phyloP scores from a whole-genome alignment of 495 filamentous ascomycete species.

The Annulohypoxylon stygium region DNA sequence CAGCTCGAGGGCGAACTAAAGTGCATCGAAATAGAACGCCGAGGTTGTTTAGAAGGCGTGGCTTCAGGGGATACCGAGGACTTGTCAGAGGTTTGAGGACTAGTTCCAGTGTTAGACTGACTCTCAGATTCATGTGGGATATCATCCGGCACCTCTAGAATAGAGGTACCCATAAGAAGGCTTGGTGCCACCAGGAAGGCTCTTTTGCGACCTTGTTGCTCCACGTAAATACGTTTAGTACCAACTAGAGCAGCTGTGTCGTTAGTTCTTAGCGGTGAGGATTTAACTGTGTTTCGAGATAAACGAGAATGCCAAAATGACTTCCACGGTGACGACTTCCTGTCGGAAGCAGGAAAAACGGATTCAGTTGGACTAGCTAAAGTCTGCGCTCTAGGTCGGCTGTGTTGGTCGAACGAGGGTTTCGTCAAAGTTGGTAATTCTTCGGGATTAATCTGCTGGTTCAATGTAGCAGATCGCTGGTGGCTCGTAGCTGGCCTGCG shows the following conservation, averaged over 20 bases:
- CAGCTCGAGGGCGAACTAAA: conserved; percentile 64
- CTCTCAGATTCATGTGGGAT: conserved; percentile 13
- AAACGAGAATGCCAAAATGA: conserved; percentile 62
- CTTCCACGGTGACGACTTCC: conserved; percentile 54
- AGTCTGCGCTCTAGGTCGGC: conserved; percentile 45
- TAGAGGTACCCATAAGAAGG: conserved; percentile 35
- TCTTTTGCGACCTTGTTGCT: conserved; percentile 32
- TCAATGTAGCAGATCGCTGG: conserved; percentile 80
- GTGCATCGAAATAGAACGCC: conserved; percentile 67
- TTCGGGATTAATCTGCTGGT: conserved; percentile 59
- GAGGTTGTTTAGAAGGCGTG: conserved; percentile 57
- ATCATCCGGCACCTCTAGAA: conserved; percentile 30
- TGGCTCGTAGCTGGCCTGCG: conserved; percentile 88
- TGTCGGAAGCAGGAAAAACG: conserved; percentile 15
- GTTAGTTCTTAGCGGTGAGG: conserved; percentile 30
- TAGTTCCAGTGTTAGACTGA: conserved; percentile 37
- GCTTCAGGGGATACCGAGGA: conserved; percentile 42
- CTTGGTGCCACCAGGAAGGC: conserved; percentile 46
- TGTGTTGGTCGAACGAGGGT: conserved; percentile 54
- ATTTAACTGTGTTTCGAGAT: conserved; percentile 30
- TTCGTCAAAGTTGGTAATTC: conserved; percentile 46
- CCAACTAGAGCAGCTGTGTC: conserved; percentile 30
- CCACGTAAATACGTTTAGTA: conserved; percentile 43
- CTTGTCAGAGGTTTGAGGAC: conserved; percentile 41
- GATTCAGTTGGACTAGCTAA: conserved; percentile 32